Evolutionary conservation across 495 filamentous ascomycete genomes (phyloP).

Genomic region (Aspergillus haitiensis): DNA sequence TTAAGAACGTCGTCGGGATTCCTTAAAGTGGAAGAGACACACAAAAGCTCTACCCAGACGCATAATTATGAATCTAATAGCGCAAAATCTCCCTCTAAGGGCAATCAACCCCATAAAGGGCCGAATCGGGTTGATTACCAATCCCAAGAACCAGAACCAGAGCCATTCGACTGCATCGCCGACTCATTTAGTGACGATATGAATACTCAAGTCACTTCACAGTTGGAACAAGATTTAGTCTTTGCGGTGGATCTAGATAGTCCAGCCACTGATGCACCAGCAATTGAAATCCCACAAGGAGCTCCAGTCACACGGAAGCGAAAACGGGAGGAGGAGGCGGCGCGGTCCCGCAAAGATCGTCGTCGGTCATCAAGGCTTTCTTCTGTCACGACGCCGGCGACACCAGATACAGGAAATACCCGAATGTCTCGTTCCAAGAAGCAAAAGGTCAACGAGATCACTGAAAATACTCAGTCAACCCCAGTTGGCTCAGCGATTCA

Average conservation of each 20-base stretch:
- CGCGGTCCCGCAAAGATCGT: conserved; percentile 24
- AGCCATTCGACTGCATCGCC: conserved; percentile 6
- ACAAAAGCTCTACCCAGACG: conserved; percentile 2
- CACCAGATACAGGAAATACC: conserved; percentile 19
- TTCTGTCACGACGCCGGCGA: conserved; percentile 16
- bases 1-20: conserved; percentile 21
- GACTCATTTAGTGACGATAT: conserved; percentile 44
- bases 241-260: conserved; percentile 34
- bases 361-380: conserved; percentile 38
- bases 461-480: conserved; percentile 17
- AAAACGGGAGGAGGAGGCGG: conserved; percentile 35
- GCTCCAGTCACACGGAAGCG: conserved; percentile 37
- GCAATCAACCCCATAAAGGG: not conserved
- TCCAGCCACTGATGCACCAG: conserved; percentile 7
- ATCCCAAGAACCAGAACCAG: not conserved
- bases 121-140: not conserved
- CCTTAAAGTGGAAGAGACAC: not conserved
- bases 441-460: conserved; percentile 7
- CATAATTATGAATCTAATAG: not conserved
- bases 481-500: conserved; percentile 26
- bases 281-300: not conserved
- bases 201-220: conserved; percentile 47
- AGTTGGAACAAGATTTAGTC: conserved; percentile 46
- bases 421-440: conserved; percentile 24
- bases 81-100: not conserved